Evolutionary conservation across 208 protist species (phyloP).

Genomic region (Porcisia deanei): DNA sequence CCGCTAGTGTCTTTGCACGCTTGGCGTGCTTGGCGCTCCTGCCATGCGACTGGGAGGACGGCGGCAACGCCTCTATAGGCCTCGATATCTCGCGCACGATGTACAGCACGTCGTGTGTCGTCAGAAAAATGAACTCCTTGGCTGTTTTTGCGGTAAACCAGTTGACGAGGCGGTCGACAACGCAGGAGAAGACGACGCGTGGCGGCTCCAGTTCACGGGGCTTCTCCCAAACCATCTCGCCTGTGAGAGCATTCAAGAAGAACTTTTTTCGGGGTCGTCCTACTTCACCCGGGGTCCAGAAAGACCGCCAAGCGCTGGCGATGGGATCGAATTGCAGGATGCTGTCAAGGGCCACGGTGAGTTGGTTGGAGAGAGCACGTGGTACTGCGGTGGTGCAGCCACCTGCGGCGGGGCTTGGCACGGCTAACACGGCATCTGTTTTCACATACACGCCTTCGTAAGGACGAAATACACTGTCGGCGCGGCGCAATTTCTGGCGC

Average conservation of each 20-base stretch:
- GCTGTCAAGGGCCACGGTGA: conserved; percentile 20
- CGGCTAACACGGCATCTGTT: conserved; percentile 31
- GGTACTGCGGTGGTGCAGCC: conserved; percentile 16
- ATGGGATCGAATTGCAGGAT: conserved; percentile 63
- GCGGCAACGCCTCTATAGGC: neutral
- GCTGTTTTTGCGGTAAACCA: conserved; percentile 38
- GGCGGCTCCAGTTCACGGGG: conserved; percentile 39
- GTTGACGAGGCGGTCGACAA: conserved; percentile 43
- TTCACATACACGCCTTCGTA: conserved; percentile 80
- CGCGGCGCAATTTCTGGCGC: conserved; percentile 62
- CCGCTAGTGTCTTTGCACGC: neutral
- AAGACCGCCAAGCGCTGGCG: conserved; percentile 61
- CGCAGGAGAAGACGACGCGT: conserved; percentile 47
- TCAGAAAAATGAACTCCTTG: conserved; percentile 42
- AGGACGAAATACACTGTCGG: conserved; percentile 77
- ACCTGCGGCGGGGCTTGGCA: conserved; percentile 10
- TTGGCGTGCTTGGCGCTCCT: neutral
- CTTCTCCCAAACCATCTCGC: conserved; percentile 41
- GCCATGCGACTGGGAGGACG: neutral
- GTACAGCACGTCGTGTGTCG: conserved; percentile 34
- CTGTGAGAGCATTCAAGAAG: conserved; percentile 48
- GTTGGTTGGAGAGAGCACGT: conserved; percentile 33
- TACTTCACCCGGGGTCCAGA: conserved; percentile 38
- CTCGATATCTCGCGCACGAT: conserved; percentile 23
- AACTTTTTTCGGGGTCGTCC: conserved; percentile 41